Evolutionary conservation across 1,284 basidiomycete species (phyloP).

Genomic region (Leccinum ambiguum): DNA sequence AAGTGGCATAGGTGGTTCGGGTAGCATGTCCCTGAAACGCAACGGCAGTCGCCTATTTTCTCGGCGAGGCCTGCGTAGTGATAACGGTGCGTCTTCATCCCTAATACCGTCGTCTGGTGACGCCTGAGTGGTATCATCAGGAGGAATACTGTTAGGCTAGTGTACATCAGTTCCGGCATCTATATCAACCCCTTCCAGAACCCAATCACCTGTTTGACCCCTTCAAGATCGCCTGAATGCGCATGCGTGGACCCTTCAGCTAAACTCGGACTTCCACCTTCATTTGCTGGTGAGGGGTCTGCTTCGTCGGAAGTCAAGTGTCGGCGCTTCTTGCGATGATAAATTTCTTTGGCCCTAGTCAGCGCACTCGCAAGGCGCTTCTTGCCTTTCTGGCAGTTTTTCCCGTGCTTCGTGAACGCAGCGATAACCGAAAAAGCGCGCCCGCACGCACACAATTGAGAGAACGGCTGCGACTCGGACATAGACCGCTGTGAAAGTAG

Average conservation of each 20-base stretch:
- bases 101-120: not conserved
- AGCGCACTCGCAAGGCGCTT: not conserved
- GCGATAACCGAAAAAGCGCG: not conserved
- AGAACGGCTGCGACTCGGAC: not conserved
- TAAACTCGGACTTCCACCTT: not conserved
- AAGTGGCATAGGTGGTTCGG: not conserved
- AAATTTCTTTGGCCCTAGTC: not conserved
- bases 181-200: not conserved
- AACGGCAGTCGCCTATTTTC: not conserved
- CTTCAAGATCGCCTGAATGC: not conserved
- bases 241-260: not conserved
- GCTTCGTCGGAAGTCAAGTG: not conserved
- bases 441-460: not conserved
- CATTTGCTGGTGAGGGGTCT: not conserved
- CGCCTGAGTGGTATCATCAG: not conserved
- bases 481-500: not conserved
- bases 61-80: not conserved
- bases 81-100: not conserved
- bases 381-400: conserved; percentile 1
- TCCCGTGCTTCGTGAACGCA: not conserved
- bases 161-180: not conserved
- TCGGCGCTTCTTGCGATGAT: not conserved
- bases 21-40: conserved; percentile 1
- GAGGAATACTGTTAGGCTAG: not conserved
- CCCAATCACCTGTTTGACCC: not conserved